Evolutionary conservation across 805 yeast species (phyloP).

Genomic region (Cyberlindnera xishuangbannaensis): DNA sequence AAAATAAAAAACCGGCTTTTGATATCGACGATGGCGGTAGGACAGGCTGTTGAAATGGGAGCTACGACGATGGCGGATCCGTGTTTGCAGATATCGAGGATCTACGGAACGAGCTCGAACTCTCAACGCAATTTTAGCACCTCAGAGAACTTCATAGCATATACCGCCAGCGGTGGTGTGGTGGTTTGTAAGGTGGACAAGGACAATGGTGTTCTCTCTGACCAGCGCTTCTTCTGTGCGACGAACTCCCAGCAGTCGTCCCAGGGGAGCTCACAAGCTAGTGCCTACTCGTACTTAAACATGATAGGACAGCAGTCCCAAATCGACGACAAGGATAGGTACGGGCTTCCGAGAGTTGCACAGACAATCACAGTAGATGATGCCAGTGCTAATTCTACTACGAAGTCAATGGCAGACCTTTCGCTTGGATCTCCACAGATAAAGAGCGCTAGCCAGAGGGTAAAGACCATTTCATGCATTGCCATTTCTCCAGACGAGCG

Average conservation of each 20-base stretch:
- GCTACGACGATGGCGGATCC: too few relatives aligned
- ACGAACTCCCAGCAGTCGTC: slow-evolving; percentile 14
- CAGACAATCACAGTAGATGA: slow-evolving; percentile 12
- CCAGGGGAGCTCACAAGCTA: slow-evolving; percentile 2
- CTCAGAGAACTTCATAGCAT: slow-evolving; percentile 39
- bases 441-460: slow-evolving; percentile 28
- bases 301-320: slow-evolving; percentile 9
- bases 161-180: slow-evolving; percentile 56
- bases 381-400: slow-evolving; percentile 8
- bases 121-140: slow-evolving; percentile 35
- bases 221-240: slow-evolving; percentile 51
- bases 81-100: slow-evolving; percentile 20
- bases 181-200: slow-evolving; percentile 37
- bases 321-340: slow-evolving; percentile 14
- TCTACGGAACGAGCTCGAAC: slow-evolving; percentile 45
- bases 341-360: slow-evolving; percentile 11
- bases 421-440: slow-evolving; percentile 12
- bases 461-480: slow-evolving; percentile 50
- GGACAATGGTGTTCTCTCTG: slow-evolving; percentile 16
- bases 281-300: slow-evolving; percentile 14
- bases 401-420: slow-evolving; percentile 8
- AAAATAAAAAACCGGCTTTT: too few relatives aligned
- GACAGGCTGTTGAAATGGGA: too few relatives aligned
- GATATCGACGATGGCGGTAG: too few relatives aligned
- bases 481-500: slow-evolving; percentile 50